These are phyloP conservation scores for Avena sativa DNA, from an alignment of 176 grass and related monocot genomes.

Conservation along the genomic window DNA sequence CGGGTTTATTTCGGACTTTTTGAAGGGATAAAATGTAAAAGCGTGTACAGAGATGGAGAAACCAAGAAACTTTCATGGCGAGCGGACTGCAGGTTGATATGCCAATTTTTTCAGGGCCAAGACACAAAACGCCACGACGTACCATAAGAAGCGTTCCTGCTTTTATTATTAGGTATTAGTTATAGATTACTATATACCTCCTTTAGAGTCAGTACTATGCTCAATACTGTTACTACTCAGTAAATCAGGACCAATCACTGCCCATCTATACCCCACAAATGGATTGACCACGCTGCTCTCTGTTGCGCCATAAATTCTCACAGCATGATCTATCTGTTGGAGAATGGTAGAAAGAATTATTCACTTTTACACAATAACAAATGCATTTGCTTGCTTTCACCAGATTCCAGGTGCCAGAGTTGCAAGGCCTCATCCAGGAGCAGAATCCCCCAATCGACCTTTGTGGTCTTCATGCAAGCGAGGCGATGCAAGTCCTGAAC, in stretches of 20 bases:
- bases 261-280: conserved; percentile 4
- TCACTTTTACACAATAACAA: not conserved
- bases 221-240: conserved; percentile 5
- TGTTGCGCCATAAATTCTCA: conserved; percentile 7
- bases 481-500: conserved; percentile 83
- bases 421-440: conserved; percentile 66
- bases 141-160: too few species aligned
- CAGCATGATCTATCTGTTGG: not conserved
- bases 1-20: too few species aligned
- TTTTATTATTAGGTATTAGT: too few species aligned
- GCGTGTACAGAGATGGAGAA: too few species aligned
- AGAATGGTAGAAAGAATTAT: not conserved
- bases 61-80: too few species aligned
- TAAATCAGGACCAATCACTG: conserved; percentile 2
- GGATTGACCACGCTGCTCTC: not conserved
- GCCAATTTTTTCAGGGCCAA: too few species aligned
- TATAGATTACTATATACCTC: not conserved
- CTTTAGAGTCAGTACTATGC: not conserved
- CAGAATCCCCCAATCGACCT: conserved; percentile 80
- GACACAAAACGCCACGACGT: too few species aligned
- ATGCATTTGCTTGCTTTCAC: conserved; percentile 41
- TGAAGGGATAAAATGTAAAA: too few species aligned
- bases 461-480: conserved; percentile 63
- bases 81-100: too few species aligned
- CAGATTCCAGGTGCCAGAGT: conserved; percentile 61